Evolutionary conservation across 2,329 filamentous ascomycete genomes (phyloP), one percentile per base, ranked within the genome.

Genomic region (Alternaria tenuissima): DNA sequence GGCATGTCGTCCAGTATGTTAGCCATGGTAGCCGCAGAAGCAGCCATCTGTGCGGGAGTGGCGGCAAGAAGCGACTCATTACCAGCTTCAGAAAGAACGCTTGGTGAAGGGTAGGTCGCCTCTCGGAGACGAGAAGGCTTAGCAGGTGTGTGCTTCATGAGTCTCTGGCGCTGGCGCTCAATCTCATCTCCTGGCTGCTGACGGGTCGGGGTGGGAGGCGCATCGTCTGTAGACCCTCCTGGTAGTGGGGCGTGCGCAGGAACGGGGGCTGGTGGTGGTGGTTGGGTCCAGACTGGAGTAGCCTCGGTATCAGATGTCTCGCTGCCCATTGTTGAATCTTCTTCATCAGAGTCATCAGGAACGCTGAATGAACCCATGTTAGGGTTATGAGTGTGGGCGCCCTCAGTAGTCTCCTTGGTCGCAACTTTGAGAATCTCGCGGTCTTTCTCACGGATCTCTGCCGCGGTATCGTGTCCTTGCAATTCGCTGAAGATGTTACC

Each of bases 171-270:
- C 55, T 75, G 72, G 2, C 64, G 61, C 60, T 74, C 66, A 7
- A 76, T 56, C 44, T 72, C 68, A 42, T 73, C 73, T 14, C 64
- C 56, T 8, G 65, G 53, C 58, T 67, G 59, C 34, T 64, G 51
- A 18, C 61, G 16, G 9, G 59, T 41, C 20, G 62, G 34, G 28
- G 52, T 53, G 1, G 60, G 24, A 16, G 62, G 52, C 6, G 36
- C 20, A 34, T 53, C 51, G 30, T 26, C 30, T 24, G 49, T 26
- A 32, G 64, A 32, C 22, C 59, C 61, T 39, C 61, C 62, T 30
- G 76, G 76, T 18, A 78, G 63, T 3, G 72, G 69, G 12, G 72
- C 72, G 55, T 78, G 75, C 14, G 75, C 69, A 11, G 76, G 76
- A 9, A 70, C 72, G 9, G 77, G 76, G 24, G 76, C 67, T 2